These are phyloP conservation scores for Triangularia verruculosa DNA, from an alignment of 2,329 filamentous ascomycete genomes.

Conservation along the genomic window DNA sequence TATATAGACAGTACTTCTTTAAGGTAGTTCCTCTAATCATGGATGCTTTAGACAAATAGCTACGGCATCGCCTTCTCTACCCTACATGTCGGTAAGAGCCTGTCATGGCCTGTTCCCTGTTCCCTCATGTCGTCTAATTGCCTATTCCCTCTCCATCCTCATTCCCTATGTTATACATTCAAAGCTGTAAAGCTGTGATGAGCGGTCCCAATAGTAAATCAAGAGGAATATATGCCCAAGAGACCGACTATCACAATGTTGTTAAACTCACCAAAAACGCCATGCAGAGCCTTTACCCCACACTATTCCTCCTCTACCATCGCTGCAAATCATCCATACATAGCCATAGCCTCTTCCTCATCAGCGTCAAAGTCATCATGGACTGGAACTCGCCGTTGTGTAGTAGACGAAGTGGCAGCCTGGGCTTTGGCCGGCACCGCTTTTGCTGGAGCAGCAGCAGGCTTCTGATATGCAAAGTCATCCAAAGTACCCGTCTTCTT, in stretches of 20 bases:
- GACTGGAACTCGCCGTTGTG: neutral
- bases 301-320: slow-evolving; percentile 2
- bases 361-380: slow-evolving; percentile 42
- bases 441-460: neutral
- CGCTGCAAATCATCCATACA: slow-evolving; percentile 40
- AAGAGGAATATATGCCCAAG: neutral
- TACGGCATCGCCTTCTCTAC: neutral
- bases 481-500: slow-evolving; percentile 37
- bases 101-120: neutral
- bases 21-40: neutral
- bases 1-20: neutral
- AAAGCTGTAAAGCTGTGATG: neutral
- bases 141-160: neutral
- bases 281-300: slow-evolving; percentile 1
- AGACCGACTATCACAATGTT: neutral
- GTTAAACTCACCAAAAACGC: neutral
- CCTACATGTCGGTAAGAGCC: neutral
- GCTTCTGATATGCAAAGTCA: slow-evolving; percentile 40
- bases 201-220: neutral
- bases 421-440: neutral
- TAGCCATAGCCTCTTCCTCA: slow-evolving; percentile 48
- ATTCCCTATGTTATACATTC: neutral
- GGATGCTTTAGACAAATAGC: neutral
- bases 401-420: neutral
- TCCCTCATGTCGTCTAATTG: neutral